Evolutionary conservation across 2,329 filamentous ascomycete species (phyloP).

Genomic region (Aspergillus caelatus): DNA sequence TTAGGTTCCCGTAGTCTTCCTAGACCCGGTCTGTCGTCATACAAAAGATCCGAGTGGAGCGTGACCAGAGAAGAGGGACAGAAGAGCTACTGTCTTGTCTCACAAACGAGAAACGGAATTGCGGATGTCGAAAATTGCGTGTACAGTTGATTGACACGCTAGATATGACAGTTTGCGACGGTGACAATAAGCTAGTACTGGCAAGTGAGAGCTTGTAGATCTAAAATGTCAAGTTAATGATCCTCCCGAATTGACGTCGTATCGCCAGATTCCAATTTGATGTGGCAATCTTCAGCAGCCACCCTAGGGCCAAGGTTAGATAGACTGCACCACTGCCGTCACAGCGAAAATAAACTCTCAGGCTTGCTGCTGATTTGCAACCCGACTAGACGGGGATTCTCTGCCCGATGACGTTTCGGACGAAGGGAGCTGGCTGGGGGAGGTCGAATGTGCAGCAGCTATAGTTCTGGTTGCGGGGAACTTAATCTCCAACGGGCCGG

Average conservation of each 20-base stretch:
- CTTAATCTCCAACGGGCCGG: not conserved
- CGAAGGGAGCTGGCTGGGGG: slow-evolving; percentile 28
- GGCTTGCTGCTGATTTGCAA: not conserved
- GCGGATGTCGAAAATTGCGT: not conserved
- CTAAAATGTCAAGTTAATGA: not conserved
- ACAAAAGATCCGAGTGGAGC: not conserved
- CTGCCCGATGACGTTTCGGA: slow-evolving; percentile 34
- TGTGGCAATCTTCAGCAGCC: not conserved
- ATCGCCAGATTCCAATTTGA: not conserved
- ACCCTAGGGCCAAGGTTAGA: not conserved
- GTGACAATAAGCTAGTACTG: not conserved
- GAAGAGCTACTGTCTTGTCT: not conserved
- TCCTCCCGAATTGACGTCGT: not conserved
- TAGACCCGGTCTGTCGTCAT: not conserved
- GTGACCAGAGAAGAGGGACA: not conserved
- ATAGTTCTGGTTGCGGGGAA: not conserved
- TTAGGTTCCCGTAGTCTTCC: not conserved
- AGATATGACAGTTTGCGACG: not conserved
- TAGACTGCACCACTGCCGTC: not conserved
- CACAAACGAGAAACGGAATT: not conserved
- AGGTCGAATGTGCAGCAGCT: not conserved
- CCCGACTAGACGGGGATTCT: not conserved
- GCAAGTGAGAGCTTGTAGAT: not conserved
- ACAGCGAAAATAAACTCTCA: not conserved
- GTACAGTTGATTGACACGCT: not conserved